A percentile compares a stretch with the other conserved stretches of the same genome.
Conservation (phyloP, 352 stramenopile species). For the Phytophthora tentaculata region DNA sequence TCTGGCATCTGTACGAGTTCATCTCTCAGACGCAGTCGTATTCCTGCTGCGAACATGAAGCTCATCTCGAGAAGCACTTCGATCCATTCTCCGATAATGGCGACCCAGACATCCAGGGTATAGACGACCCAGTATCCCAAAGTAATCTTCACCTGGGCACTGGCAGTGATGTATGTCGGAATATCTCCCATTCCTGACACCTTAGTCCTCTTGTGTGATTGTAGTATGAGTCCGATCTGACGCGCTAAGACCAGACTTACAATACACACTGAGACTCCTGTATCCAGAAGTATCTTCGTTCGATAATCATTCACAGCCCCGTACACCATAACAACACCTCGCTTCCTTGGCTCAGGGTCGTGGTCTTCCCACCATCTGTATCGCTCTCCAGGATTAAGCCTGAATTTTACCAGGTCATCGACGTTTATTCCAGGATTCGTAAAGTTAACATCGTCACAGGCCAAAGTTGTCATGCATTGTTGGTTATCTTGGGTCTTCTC, state of each 20-base stretch:
- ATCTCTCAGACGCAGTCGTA: no score
- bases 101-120: no score
- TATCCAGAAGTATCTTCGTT: constrained; percentile 17
- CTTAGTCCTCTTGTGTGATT: background rate
- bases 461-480: no score
- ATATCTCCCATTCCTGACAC: no score
- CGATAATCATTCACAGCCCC: no score
- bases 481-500: no score
- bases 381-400: no score
- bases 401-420: background rate
- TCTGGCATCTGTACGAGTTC: background rate
- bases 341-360: background rate
- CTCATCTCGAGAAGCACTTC: background rate
- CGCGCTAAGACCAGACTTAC: constrained; percentile 32
- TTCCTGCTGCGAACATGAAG: background rate
- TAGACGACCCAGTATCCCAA: no score
- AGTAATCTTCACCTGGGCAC: no score
- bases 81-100: constrained; percentile 29
- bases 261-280: constrained; percentile 25
- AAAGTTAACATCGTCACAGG: background rate
- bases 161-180: no score
- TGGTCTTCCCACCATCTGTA: constrained; percentile 21
- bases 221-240: constrained; percentile 26
- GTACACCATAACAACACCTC: constrained; percentile 1
- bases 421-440: background rate